phyloP scores from a whole-genome alignment of 1,284 basidiomycete species.

The Fomitopsis schrenkii region DNA sequence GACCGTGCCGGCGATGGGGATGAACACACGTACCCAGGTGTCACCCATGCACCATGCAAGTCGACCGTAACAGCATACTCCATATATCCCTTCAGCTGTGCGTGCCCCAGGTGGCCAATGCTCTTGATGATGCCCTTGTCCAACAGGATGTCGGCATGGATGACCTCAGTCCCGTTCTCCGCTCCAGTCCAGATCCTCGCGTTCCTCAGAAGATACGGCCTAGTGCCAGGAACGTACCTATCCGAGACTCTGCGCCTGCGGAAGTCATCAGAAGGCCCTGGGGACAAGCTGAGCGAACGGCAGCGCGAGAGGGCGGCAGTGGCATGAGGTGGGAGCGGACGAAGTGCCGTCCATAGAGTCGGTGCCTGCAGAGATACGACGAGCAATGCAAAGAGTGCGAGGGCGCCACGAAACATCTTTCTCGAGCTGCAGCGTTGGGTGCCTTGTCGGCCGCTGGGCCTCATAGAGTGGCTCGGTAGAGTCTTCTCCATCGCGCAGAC shows the following conservation, averaged over 20 bases:
- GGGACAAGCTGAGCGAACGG: slow-evolving; percentile 21
- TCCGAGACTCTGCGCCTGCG: slow-evolving; percentile 43
- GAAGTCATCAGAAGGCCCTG: slow-evolving; percentile 38
- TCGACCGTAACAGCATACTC: slow-evolving; percentile 23
- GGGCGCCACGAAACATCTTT: neutral
- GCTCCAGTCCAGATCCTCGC: slow-evolving; percentile 57
- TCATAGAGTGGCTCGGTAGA: neutral
- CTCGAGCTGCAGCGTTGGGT: neutral
- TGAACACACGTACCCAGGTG: slow-evolving; percentile 29
- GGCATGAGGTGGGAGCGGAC: slow-evolving; percentile 16
- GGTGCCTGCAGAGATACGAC: neutral
- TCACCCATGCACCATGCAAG: slow-evolving; percentile 32
- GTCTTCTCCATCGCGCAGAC: neutral
- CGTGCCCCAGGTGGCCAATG: slow-evolving; percentile 18
- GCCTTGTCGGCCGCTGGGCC: neutral
- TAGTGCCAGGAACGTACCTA: slow-evolving; percentile 45
- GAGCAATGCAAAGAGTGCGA: neutral
- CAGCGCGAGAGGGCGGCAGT: slow-evolving; percentile 22
- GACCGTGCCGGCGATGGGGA: neutral
- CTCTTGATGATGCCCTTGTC: slow-evolving; percentile 35
- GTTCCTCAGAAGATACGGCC: slow-evolving; percentile 50
- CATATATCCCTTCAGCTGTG: slow-evolving; percentile 8
- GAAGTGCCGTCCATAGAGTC: neutral
- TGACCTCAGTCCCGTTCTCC: slow-evolving; percentile 28
- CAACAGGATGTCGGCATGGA: slow-evolving; percentile 34